Evolutionary conservation across 805 yeast species (phyloP), one percentile per base, ranked within the genome.

Genomic region (Martiniozyma abietophila): DNA sequence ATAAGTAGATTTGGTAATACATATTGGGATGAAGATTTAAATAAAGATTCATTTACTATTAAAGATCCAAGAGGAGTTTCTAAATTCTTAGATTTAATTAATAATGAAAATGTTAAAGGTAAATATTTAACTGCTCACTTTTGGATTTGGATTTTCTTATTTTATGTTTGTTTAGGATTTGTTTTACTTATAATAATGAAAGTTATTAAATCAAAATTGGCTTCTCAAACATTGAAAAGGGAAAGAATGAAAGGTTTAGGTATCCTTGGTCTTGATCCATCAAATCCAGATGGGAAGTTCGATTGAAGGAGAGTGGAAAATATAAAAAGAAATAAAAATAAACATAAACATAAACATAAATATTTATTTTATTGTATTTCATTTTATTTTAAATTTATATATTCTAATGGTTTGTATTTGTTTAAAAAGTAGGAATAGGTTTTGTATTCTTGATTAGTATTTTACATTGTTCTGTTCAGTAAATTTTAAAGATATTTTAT

Each of bases 1-100:
- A 54, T 78, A 3, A 57, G 64, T 21, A 65, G 65, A 42, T 65
- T 51, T 39, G 46, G 40, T 6, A 38, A 43, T 17, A 31, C 29
- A 6, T 51, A 38, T 23, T 52, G 57, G 56, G 48, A 49, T 31
- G 26, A 31, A 11, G 35, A 35, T 17, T 8, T 8, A 7, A 16
- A 39, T 3, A 44, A 41, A 5, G 26, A 35, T 6, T 34, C 39
- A 27, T 21, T 51, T 20, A 31, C 32, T 1, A 29, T 43, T 20
- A 40, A 38, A 2, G 19, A 36, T 1, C 33, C 40, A 8, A 23
- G 29, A 4, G 38, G 35, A 8, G 34, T 36, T 15, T 33, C 46
- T 3, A 30, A 43, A 2, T 30, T 42, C 10, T 25, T 52, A 6
- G 29, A 33, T 7, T 25, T 15, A 10, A 36, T 48, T 5, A 39